Evolutionary conservation across 306 rosid species (phyloP).

Genomic region (Sphenostylis stenocarpa): DNA sequence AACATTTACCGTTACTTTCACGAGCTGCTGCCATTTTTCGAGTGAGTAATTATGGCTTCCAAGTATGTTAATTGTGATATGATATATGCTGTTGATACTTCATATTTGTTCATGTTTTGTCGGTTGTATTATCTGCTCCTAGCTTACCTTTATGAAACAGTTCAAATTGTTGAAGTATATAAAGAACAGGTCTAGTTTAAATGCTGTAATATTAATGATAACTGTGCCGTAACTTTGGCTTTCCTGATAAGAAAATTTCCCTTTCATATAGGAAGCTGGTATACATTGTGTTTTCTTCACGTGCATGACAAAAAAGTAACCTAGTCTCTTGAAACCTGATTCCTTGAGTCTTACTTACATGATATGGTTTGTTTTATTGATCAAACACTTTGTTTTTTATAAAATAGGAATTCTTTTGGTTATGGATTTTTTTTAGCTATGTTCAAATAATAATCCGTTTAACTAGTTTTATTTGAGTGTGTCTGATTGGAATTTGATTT

Average conservation of each 20-base stretch:
- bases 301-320: not conserved
- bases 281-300: not conserved
- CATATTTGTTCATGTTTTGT: not conserved
- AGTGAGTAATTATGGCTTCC: conserved; percentile 53
- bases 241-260: not conserved
- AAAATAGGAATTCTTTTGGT: not conserved
- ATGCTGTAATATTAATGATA: not conserved
- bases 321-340: not conserved
- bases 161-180: conserved; percentile 9
- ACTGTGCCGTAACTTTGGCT: not conserved
- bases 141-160: not conserved
- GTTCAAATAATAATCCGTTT: not conserved
- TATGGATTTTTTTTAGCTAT: not conserved
- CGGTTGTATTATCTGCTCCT: conserved; percentile 6
- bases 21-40: conserved; percentile 93
- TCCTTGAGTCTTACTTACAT: not conserved
- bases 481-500: not conserved
- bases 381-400: no score
- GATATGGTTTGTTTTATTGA: no score
- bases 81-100: not conserved
- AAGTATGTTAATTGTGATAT: not conserved
- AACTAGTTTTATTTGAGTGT: not conserved
- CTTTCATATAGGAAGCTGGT: not conserved
- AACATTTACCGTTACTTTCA: conserved; percentile 90
- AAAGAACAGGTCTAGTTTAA: not conserved